A percentile compares a stretch with the other conserved stretches of the same genome.
phyloP scores from a whole-genome alignment of 2,329 filamentous ascomycete genomes.

The Alternaria sp. region DNA sequence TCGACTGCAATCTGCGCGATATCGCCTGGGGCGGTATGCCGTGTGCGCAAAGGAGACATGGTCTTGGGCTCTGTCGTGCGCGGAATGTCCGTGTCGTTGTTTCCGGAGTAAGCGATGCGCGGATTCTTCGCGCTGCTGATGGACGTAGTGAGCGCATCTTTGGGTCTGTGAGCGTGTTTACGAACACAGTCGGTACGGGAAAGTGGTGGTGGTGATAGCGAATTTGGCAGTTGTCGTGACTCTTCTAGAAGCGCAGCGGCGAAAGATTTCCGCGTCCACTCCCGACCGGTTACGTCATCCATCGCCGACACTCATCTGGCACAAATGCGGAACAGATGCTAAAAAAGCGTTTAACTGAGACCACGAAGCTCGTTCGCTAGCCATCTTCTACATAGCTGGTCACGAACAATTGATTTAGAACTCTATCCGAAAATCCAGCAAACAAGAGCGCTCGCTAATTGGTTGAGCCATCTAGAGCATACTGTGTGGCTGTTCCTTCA shows the following conservation, averaged over 20 bases:
- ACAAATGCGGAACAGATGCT: background rate
- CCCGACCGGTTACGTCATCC: constrained; percentile 28
- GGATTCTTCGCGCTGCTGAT: constrained; percentile 36
- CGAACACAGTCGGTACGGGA: background rate
- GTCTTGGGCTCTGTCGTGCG: constrained; percentile 26
- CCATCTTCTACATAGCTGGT: background rate
- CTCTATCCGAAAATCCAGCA: background rate
- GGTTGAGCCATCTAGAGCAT: background rate
- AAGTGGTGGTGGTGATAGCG: background rate
- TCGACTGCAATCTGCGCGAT: constrained; percentile 37
- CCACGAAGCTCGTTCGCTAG: background rate
- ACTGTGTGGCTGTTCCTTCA: background rate
- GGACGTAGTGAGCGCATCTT: constrained; percentile 35
- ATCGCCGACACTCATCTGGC: background rate
- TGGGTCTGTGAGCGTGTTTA: background rate
- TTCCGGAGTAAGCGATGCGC: constrained; percentile 31
- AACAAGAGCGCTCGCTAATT: background rate
- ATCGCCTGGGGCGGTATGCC: constrained; percentile 16
- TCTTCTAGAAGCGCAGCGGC: constrained; percentile 16
- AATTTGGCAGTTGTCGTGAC: background rate
- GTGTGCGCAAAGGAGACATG: constrained; percentile 39
- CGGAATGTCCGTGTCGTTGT: constrained; percentile 22
- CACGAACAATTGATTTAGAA: background rate
- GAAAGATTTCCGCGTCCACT: constrained; percentile 19
- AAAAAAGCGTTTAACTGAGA: no score